Percentiles rank a stretch among this genome's conserved stretches.
phyloP scores from a whole-genome alignment of 2,329 filamentous ascomycete genomes.

The Neofusicoccum sp. region DNA sequence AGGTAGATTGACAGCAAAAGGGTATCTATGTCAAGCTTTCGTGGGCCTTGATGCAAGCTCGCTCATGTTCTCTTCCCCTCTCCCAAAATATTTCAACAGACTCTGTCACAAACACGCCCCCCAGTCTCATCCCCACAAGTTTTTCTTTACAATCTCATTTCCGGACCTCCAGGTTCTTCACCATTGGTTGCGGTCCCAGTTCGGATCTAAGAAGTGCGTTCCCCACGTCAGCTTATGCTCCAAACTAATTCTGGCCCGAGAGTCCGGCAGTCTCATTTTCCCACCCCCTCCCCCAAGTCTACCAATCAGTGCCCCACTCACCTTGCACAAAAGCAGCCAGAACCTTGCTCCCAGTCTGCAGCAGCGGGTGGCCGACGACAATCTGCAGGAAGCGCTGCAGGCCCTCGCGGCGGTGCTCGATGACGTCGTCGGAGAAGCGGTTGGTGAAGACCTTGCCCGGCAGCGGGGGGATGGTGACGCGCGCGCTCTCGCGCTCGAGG shows the following conservation, averaged over 20 bases:
- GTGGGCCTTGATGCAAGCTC: conserved; percentile 14
- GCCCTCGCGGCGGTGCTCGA: conserved; percentile 87
- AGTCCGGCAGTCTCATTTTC: background rate
- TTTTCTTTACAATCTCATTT: conserved; percentile 6
- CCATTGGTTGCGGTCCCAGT: conserved; percentile 20
- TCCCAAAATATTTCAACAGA: background rate
- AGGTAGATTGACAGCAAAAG: conserved; percentile 15
- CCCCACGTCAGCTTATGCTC: background rate
- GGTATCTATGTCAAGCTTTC: conserved; percentile 16
- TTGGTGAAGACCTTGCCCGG: conserved; percentile 98
- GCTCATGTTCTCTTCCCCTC: background rate
- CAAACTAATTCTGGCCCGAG: background rate
- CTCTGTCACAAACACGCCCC: background rate
- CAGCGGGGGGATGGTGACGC: conserved; percentile 92
- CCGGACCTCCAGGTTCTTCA: background rate
- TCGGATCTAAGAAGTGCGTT: conserved; percentile 2
- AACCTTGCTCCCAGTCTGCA: conserved; percentile 98
- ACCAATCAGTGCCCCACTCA: conserved; percentile 40
- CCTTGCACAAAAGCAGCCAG: conserved; percentile 95
- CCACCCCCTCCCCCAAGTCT: background rate
- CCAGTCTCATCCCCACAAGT: background rate
- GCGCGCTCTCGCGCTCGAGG: conserved; percentile 87
- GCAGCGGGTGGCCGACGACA: conserved; percentile 89
- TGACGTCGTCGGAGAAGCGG: conserved; percentile 96
- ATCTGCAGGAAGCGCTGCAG: conserved; percentile 96